Conservation (phyloP, 148 eudicot species). For the Euryodendron excelsum region DNA sequence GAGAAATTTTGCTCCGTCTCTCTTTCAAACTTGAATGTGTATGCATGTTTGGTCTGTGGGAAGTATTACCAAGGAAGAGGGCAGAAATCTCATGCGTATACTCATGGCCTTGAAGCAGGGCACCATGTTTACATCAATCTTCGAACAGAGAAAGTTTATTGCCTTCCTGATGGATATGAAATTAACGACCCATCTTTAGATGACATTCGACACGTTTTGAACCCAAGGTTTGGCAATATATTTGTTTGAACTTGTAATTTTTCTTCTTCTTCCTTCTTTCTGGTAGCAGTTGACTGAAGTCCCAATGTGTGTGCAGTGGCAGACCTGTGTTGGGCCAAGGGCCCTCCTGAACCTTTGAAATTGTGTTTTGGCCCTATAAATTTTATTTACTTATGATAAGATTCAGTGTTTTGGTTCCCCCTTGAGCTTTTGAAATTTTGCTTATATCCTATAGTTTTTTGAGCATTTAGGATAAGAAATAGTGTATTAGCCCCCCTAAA, state of each 20-base stretch:
- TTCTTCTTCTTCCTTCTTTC: not conserved
- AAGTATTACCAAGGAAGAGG: conserved; percentile 97
- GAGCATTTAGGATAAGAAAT: no score
- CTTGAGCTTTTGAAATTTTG: no score
- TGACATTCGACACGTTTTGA: conserved; percentile 85
- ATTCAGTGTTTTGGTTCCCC: no score
- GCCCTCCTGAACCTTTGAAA: no score
- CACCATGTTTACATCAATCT: conserved; percentile 95
- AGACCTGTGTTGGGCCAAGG: no score
- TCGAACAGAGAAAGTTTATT: conserved; percentile 79
- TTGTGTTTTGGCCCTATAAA: no score
- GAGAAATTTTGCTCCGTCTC: conserved; percentile 95
- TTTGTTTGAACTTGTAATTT: not conserved
- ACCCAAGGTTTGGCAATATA: conserved; percentile 64
- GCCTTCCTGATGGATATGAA: conserved; percentile 98
- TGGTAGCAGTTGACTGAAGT: not conserved
- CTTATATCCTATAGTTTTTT: no score
- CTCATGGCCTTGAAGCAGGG: conserved; percentile 92
- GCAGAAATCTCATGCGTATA: conserved; percentile 83
- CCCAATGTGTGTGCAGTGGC: not conserved
- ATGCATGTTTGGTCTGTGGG: conserved; percentile 95
- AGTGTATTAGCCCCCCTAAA: no score
- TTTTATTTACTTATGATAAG: no score
- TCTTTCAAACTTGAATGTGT: conserved; percentile 84
- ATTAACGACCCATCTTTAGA: conserved; percentile 86